Evolutionary conservation across 2,329 filamentous ascomycete genomes (phyloP), one percentile per base, ranked within the genome.

Genomic region (Calonectria pseudoturangicola): DNA sequence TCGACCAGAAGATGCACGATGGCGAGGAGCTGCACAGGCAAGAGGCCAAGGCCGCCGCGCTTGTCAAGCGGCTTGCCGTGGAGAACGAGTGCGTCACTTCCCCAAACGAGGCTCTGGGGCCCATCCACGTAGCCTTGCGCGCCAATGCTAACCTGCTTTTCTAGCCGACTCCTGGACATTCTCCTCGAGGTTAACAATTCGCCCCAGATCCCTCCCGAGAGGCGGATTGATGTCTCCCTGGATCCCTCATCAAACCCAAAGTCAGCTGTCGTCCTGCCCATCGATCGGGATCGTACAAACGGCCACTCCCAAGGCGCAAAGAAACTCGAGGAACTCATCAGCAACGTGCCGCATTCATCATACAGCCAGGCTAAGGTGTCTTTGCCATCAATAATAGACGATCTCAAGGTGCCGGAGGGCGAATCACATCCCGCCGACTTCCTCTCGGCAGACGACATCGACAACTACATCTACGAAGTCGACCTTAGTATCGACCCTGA

Each of bases 131-230:
- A 64, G 72, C 50, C 70, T 66, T 69, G 63, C 43, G 66, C 51
- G 56, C 48, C 25, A 63, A 66, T 79, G 71, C 81, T 79, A 47
- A 77, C 65, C 25, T 39, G 18, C 10, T 28, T 63, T 13, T 79
- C 56, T 79, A 98, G 96, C 84, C 95, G 96, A 83, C 86, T 98
- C 41, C 91, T 98, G 67, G 96, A 98, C 79, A 87, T 98, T 13
- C 91, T 98, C 41, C 89, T 98, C 74, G 96, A 98, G 81, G 90
- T 98, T 85, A 99, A 99, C 85, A 92, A 94, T 65, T 94, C 92
- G 51, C 88, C 93, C 25, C 94, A 97, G 82, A 92, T 98, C 54
- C 92, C 95, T 13, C 87, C 91, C 33, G 89, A 93, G 71, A 91
- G 93, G 79, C 93, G 94, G 78, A 93, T 95, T 85, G 93, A 96